Evolutionary conservation across 108 stramenopile species (phyloP), one percentile per base, ranked within the genome.

Genomic region (Ochromonas danica): DNA sequence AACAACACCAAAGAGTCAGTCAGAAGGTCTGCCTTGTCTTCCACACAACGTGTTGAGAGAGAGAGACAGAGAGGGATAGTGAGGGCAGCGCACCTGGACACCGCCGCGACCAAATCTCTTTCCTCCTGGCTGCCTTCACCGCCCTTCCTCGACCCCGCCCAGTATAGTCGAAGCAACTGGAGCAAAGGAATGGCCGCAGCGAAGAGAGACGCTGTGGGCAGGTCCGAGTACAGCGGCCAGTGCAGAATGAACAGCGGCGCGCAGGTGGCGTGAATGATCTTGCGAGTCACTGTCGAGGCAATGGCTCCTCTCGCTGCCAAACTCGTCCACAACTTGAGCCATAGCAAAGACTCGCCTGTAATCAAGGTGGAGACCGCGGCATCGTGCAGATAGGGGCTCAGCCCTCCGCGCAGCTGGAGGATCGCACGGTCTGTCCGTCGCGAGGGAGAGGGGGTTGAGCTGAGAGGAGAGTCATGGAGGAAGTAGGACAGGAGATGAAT

Each of bases 191-290:
- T 85, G 45, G 39, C 10, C 3, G 83, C 83, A 0, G 85, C 85
- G 84, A 80, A 51, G 36, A 82, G 38, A 31, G 81, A 40, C 0
- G 87, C 87, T 27, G 28, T 39, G 0, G 80, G 78, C 30, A 40
- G 61, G 31, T 43, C 35, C 43, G 85, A 83, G 42, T 81, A 87
- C 51, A 87, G 81, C 1, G 85, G 87, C 87, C 87, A 87, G 17
- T 70, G n/a, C 57, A 82, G 3, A 67, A 86, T 25, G 39, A 86
- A 87, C 39, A 87, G 43, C 0, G 87, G 87, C 0, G 80, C 87
- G 17, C 43, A 45, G 45, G 83, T 81, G 40, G 83, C 61, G 78
- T 87, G 87, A 30, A 87, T 83, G 1, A 87, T 39, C 81, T 87
- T 87, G 0, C 87, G 77, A 1, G 87, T 84, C 30, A 86, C 77